phyloP scores from a whole-genome alignment of 257 asterid species.

The Fraxinus pennsylvanica region DNA sequence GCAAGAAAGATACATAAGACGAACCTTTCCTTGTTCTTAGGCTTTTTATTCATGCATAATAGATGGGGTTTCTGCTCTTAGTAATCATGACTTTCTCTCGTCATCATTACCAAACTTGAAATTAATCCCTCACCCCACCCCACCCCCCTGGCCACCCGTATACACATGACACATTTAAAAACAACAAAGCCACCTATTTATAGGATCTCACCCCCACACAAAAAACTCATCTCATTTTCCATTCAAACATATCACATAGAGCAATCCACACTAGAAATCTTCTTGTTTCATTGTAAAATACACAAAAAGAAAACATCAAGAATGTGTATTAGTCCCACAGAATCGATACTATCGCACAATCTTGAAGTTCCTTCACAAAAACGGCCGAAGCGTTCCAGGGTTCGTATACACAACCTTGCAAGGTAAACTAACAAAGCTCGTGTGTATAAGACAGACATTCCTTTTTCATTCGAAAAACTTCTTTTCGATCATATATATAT shows the following conservation, averaged over 20 bases:
- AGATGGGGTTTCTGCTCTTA: constrained; percentile 46
- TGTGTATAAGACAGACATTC: background rate
- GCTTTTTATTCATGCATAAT: constrained; percentile 44
- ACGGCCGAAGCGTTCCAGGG: constrained; percentile 27
- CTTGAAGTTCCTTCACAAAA: constrained; percentile 21
- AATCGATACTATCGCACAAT: constrained; percentile 22
- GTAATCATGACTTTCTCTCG: constrained; percentile 47
- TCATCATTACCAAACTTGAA: constrained; percentile 62
- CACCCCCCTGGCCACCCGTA: constrained; percentile 12
- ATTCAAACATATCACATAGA: background rate
- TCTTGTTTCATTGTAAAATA: background rate
- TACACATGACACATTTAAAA: constrained; percentile 15
- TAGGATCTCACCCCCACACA: background rate
- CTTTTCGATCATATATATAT: background rate
- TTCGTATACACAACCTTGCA: constrained; percentile 40
- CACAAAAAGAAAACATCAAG: background rate
- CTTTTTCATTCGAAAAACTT: background rate
- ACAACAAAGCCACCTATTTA: constrained; percentile 18
- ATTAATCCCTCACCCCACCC: constrained; percentile 19
- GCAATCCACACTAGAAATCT: background rate
- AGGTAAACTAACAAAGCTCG: constrained; percentile 25
- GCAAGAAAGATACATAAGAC: background rate
- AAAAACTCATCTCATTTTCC: background rate
- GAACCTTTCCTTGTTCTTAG: constrained; percentile 34
- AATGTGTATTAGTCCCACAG: constrained; percentile 38